Conservation (phyloP, 306 rosid species). For the Geum urbanum region DNA sequence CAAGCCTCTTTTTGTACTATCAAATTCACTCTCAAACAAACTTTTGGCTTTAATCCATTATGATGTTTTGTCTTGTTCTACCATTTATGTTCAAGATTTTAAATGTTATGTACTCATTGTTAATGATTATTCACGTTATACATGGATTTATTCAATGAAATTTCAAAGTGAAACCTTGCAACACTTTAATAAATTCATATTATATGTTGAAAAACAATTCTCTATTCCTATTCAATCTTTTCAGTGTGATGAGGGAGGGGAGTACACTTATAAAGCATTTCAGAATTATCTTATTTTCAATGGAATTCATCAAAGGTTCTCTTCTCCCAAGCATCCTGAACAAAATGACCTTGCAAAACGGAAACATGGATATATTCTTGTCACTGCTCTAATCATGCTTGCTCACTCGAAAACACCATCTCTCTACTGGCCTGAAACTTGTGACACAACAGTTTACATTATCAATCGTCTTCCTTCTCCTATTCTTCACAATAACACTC, state of each 20-base stretch:
- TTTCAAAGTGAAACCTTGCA: not conserved
- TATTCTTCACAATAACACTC: no score
- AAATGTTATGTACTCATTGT: not conserved
- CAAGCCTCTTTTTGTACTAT: no score
- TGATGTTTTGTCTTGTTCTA: no score
- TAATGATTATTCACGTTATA: not conserved
- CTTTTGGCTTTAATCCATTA: no score
- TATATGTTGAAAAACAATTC: not conserved
- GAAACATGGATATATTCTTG: not conserved
- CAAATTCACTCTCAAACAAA: no score
- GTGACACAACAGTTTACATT: no score
- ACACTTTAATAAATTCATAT: not conserved
- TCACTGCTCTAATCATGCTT: not conserved
- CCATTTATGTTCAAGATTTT: no score
- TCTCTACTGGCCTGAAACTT: not conserved
- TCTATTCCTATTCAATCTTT: not conserved
- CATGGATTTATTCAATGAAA: not conserved
- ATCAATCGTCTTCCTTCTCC: no score
- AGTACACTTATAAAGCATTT: not conserved
- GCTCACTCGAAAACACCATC: not conserved
- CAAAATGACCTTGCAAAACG: not conserved
- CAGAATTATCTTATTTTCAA: not conserved
- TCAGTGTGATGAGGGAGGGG: not conserved
- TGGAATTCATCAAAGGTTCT: not conserved
- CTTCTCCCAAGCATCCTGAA: not conserved